Conservation (phyloP, 495 filamentous ascomycete genomes). For the Penicillium canariense region DNA sequence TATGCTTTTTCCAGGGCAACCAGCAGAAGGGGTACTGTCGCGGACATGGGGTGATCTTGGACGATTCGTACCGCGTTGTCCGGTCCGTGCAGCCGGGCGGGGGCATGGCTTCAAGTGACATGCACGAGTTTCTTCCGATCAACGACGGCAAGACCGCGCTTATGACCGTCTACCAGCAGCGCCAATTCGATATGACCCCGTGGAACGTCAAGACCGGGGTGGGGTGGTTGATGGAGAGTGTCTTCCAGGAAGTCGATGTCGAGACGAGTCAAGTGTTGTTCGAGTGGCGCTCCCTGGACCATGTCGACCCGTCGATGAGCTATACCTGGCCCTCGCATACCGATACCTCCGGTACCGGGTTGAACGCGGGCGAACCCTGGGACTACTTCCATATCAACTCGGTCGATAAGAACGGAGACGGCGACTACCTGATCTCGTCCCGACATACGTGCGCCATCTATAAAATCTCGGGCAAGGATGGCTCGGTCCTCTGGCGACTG, state of each 20-base stretch:
- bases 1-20: conserved; percentile 54
- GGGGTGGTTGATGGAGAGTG: conserved; percentile 51
- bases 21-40: conserved; percentile 54
- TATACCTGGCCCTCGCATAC: conserved; percentile 46
- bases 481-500: conserved; percentile 57
- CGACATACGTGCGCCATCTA: conserved; percentile 58
- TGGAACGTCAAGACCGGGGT: conserved; percentile 49
- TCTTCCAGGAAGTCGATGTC: conserved; percentile 52
- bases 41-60: conserved; percentile 54
- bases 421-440: conserved; percentile 60
- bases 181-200: conserved; percentile 50
- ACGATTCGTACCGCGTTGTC: conserved; percentile 50
- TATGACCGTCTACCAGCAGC: conserved; percentile 56
- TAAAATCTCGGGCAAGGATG: conserved; percentile 58
- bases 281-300: conserved; percentile 53
- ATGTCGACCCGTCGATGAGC: conserved; percentile 46
- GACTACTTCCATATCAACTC: conserved; percentile 68
- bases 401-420: conserved; percentile 55
- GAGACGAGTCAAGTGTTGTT: conserved; percentile 50
- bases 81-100: conserved; percentile 42
- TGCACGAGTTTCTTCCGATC: conserved; percentile 52
- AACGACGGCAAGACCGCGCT: conserved; percentile 50
- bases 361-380: conserved; percentile 49
- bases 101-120: conserved; percentile 48
- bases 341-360: conserved; percentile 46